Conservation (phyloP, 148 eudicot species). For the Chenopodium quinoa region DNA sequence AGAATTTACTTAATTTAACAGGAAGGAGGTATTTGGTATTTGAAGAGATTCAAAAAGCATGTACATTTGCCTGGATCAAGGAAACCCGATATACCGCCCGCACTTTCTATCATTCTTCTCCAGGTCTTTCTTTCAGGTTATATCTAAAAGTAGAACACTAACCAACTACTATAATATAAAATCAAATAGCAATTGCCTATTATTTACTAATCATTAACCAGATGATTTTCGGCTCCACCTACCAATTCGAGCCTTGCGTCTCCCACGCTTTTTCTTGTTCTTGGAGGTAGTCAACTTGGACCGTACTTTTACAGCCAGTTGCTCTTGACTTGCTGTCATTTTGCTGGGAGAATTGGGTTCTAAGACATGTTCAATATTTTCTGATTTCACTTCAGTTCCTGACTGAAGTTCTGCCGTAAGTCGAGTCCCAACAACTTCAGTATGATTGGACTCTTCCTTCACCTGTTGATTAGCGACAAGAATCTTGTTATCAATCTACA, state of each 20-base stretch:
- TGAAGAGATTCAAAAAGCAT: constrained; percentile 20
- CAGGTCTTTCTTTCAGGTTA: constrained; percentile 13
- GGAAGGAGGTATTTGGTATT: background rate
- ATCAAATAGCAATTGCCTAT: background rate
- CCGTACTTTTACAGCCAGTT: constrained; percentile 39
- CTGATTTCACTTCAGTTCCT: constrained; percentile 22
- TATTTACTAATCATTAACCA: constrained; percentile 22
- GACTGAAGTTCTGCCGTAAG: constrained; percentile 25
- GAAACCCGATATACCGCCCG: background rate
- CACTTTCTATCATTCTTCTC: background rate
- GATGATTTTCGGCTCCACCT: constrained; percentile 45
- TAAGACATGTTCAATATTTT: constrained; percentile 17
- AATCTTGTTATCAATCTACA: constrained; percentile 45
- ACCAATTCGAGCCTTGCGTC: constrained; percentile 47
- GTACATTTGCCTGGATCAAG: constrained; percentile 28
- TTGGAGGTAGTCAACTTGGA: constrained; percentile 34
- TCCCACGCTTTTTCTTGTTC: constrained; percentile 53
- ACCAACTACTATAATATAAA: background rate
- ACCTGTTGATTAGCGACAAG: constrained; percentile 37
- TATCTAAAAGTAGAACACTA: background rate
- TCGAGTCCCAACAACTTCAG: constrained; percentile 21
- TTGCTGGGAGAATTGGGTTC: constrained; percentile 25
- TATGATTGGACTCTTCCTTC: constrained; percentile 33
- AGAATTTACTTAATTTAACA: constrained; percentile 17
- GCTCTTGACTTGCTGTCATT: constrained; percentile 27